A percentile compares a stretch with the other conserved stretches of the same genome.
Conservation (phyloP, 2,329 filamentous ascomycete species). For the Penicillium sp. region DNA sequence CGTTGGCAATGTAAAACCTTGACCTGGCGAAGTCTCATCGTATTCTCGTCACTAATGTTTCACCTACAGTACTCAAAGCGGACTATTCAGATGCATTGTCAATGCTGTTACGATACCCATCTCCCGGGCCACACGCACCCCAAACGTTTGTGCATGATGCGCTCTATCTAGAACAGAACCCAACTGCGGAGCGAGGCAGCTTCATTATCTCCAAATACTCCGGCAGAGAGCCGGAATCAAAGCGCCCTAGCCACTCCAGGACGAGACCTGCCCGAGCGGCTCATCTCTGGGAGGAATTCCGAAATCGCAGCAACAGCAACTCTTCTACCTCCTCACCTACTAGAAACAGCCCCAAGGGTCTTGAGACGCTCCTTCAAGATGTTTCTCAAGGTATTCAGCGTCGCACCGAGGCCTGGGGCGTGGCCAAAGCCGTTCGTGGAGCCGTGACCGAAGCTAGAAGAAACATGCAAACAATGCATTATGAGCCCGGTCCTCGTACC, state of each 20-base stretch:
- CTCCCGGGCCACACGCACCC: constrained; percentile 63
- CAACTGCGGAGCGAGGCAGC: constrained; percentile 42
- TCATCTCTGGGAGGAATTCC: constrained; percentile 30
- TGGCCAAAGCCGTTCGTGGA: constrained; percentile 49
- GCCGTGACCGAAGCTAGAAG: constrained; percentile 47
- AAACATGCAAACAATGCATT: constrained; percentile 48
- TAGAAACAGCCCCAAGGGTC: constrained; percentile 39
- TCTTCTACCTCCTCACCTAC: constrained; percentile 40
- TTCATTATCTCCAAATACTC: constrained; percentile 49
- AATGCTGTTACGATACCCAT: constrained; percentile 78
- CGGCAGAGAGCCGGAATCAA: constrained; percentile 41
- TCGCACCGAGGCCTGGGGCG: constrained; percentile 49
- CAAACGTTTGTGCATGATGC: constrained; percentile 85
- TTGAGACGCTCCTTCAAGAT: constrained; percentile 49
- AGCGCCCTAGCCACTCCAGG: constrained; percentile 21
- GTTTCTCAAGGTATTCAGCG: constrained; percentile 49
- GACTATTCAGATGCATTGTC: constrained; percentile 86
- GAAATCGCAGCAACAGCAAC: constrained; percentile 26
- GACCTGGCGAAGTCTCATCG: too few species aligned
- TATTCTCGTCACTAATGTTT: constrained; percentile 20
- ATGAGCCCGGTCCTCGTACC: constrained; percentile 33
- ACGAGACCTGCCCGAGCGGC: constrained; percentile 21
- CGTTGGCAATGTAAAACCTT: constrained; percentile 70
- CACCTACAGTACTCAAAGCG: constrained; percentile 66
- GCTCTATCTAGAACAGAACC: constrained; percentile 51